Evolutionary conservation across 306 rosid species (phyloP).

Genomic region (Vicia faba): DNA sequence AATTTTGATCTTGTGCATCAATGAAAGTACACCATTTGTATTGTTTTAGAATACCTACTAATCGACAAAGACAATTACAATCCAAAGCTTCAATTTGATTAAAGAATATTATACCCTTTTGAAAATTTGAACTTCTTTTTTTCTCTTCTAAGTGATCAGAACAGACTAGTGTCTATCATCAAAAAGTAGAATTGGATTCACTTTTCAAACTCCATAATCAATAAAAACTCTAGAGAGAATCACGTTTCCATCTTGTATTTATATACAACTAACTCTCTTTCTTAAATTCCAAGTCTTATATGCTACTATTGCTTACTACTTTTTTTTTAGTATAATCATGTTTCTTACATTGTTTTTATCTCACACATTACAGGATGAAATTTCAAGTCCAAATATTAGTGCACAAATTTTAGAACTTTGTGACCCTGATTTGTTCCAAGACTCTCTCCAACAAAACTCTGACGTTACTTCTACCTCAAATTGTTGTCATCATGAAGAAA

Average conservation of each 20-base stretch:
- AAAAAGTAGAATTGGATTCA: constrained; percentile 51
- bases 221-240: constrained; percentile 43
- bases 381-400: constrained; percentile 74
- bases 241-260: constrained; percentile 50
- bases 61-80: constrained; percentile 40
- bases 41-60: constrained; percentile 34
- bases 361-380: constrained; percentile 76
- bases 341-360: constrained; percentile 40
- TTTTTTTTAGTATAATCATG: constrained; percentile 29
- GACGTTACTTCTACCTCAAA: constrained; percentile 84
- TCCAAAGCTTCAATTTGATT: constrained; percentile 37
- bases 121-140: constrained; percentile 41
- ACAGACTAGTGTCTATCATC: constrained; percentile 50
- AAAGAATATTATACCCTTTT: constrained; percentile 48
- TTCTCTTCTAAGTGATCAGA: constrained; percentile 47
- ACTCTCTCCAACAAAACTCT: constrained; percentile 61
- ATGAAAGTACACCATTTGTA: too few relatives aligned
- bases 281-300: constrained; percentile 7
- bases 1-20: too few relatives aligned
- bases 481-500: constrained; percentile 63
- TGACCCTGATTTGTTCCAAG: constrained; percentile 72
- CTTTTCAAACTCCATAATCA: constrained; percentile 34
- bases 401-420: constrained; percentile 70
- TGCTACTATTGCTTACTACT: too few relatives aligned
- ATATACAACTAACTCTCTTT: constrained; percentile 28